These are phyloP conservation scores for Voacanga thouarsii DNA, from an alignment of 257 asterid genomes.

Conservation along the genomic window DNA sequence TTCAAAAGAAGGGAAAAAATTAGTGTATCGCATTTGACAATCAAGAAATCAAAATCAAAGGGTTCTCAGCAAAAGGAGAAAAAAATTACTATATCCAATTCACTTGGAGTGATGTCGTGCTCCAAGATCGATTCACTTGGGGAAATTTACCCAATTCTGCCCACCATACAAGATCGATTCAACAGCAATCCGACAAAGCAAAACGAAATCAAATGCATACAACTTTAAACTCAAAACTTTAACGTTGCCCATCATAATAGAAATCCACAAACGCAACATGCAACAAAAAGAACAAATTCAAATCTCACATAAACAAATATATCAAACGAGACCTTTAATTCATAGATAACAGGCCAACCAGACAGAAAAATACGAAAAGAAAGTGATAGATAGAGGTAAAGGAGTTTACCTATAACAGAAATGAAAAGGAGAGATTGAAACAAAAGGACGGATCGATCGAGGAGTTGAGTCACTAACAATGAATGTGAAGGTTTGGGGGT, in stretches of 20 bases:
- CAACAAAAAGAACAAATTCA: neutral
- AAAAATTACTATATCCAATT: too few species aligned
- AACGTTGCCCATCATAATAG: neutral
- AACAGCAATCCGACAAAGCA: neutral
- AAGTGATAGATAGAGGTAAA: neutral
- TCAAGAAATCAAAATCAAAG: too few species aligned
- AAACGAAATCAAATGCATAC: neutral
- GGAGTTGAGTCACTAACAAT: constrained; percentile 8
- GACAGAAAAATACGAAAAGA: constrained; percentile 16
- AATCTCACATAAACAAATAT: neutral
- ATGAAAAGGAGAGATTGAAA: neutral
- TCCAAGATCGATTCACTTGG: too few species aligned
- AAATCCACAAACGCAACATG: neutral
- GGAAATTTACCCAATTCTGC: neutral
- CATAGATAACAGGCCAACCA: constrained; percentile 7
- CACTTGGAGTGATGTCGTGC: too few species aligned
- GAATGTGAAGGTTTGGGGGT: neutral
- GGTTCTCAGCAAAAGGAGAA: too few species aligned
- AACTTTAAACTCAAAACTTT: constrained; percentile 10
- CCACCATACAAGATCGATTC: constrained; percentile 10
- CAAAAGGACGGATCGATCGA: constrained; percentile 17
- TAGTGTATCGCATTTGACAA: too few species aligned
- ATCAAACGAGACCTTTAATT: neutral
- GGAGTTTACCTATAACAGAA: constrained; percentile 18
- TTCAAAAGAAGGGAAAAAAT: too few species aligned